A percentile compares a stretch with the other conserved stretches of the same genome.
Evolutionary conservation across 1,284 basidiomycete genomes (phyloP).

Genomic region (Fomitopsis pinicola): DNA sequence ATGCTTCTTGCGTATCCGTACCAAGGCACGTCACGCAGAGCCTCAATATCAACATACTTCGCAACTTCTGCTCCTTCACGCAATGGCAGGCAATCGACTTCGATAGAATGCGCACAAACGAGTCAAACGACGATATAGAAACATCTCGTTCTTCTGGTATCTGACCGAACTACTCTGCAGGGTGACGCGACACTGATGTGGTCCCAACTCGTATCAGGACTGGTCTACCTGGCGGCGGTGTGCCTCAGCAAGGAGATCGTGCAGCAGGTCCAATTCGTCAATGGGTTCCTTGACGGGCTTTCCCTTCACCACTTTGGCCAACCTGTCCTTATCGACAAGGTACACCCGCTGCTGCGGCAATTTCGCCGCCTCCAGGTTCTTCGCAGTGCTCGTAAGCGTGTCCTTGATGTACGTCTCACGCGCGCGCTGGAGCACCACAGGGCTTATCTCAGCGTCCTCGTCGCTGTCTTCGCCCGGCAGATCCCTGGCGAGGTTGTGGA

Average conservation of each 20-base stretch:
- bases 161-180: not conserved
- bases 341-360: slow-evolving; percentile 1
- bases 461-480: not conserved
- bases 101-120: too few species aligned
- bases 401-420: slow-evolving; percentile 2
- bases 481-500: slow-evolving; percentile 1
- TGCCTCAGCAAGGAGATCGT: not conserved
- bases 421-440: not conserved
- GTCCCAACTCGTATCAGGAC: not conserved
- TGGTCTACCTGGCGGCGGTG: not conserved
- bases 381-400: not conserved
- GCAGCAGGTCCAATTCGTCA: not conserved
- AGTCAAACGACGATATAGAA: too few species aligned
- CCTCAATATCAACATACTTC: too few species aligned
- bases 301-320: not conserved
- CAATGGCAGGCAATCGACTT: too few species aligned
- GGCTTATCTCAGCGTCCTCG: not conserved
- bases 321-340: slow-evolving; percentile 1
- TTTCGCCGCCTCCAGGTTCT: not conserved
- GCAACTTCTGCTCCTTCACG: too few species aligned
- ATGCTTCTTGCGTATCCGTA: not conserved
- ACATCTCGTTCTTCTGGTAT: not conserved
- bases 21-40: too few species aligned
- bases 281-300: not conserved
- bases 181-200: not conserved